Conservation (phyloP, 2,329 filamentous ascomycete species). For the Microdochium paspali region DNA sequence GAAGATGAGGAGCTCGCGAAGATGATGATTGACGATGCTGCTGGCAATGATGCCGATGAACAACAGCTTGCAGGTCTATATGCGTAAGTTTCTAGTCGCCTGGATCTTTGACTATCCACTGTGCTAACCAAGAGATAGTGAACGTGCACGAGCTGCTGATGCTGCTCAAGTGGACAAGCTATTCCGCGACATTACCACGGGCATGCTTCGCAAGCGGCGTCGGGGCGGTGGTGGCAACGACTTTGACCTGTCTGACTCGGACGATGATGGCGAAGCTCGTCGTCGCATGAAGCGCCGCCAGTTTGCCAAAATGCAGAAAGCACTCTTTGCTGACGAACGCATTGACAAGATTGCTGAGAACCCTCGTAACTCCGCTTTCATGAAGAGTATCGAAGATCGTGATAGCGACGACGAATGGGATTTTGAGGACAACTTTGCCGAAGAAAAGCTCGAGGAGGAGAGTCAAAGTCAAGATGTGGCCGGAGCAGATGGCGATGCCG, state of each 20-base stretch:
- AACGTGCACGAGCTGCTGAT: slow-evolving; percentile 70
- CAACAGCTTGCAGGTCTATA: slow-evolving; percentile 76
- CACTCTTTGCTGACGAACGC: slow-evolving; percentile 78
- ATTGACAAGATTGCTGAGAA: slow-evolving; percentile 85
- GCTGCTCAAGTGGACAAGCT: slow-evolving; percentile 86
- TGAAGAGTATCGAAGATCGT: slow-evolving; percentile 79
- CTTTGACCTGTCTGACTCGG: slow-evolving; percentile 81
- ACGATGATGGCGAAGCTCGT: slow-evolving; percentile 72
- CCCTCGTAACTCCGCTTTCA: slow-evolving; percentile 81
- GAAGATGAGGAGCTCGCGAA: slow-evolving; percentile 62
- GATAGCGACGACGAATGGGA: slow-evolving; percentile 69
- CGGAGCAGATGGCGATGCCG: slow-evolving; percentile 21
- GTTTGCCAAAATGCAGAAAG: slow-evolving; percentile 85
- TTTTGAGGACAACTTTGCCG: slow-evolving; percentile 50
- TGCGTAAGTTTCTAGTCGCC: slow-evolving; percentile 53
- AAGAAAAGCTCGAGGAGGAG: slow-evolving; percentile 28
- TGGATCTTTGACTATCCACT: neutral
- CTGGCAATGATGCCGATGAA: slow-evolving; percentile 68
- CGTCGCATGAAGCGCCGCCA: slow-evolving; percentile 77
- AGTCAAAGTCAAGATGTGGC: slow-evolving; percentile 25
- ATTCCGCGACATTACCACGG: slow-evolving; percentile 86
- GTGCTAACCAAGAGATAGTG: slow-evolving; percentile 33
- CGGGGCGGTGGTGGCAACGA: slow-evolving; percentile 56
- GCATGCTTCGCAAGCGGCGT: slow-evolving; percentile 70
- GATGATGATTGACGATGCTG: slow-evolving; percentile 85